Evolutionary conservation across 2,329 filamentous ascomycete species (phyloP), one percentile per base, ranked within the genome.

Genomic region (Passalora sequoiae): DNA sequence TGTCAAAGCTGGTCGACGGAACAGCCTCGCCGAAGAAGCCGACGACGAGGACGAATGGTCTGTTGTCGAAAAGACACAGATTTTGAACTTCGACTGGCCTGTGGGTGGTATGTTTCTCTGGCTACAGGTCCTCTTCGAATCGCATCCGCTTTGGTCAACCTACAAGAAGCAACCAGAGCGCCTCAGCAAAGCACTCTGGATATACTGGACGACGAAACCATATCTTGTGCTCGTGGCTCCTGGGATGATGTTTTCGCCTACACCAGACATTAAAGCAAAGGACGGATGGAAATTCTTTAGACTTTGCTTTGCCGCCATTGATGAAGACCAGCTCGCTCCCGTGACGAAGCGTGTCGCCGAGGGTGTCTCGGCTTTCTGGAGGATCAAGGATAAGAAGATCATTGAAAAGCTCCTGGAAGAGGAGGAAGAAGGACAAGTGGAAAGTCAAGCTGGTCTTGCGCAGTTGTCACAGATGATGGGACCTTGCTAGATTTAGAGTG

Each of bases 81-180:
- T 94, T 54, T 86, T 83, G 64, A 78, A 81, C 33, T 95, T 94
- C 60, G 67, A 76, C 54, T 88, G 85, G 75, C 89, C 89, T 1
- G 78, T 84, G 20, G 89, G 83, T 25, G 89, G 89, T 60, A 96
- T 96, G 89, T 96, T 95, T 64, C 67, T 94, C 43, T 96, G 89
- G 89, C 58, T 94, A 3, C 75, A 78, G 43, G 67, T 92, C 48
- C 74, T 80, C 60, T 84, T 89, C 56, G 77, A 83, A 42, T 70
- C 72, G 2, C 89, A 95, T 60, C 86, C 87, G 9, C 73, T 94
- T 10, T 81, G 72, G 62, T 63, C 65, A 19, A 61, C 69, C 30
- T 64, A 77, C 27, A 68, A 84, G 15, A 55, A 52, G 6, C 40
- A 53, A 9, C 43, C 38, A 31, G 62, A 75, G 7, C 69, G 72